phyloP scores from a whole-genome alignment of 2,329 filamentous ascomycete genomes.

The Graphilbum fragrans region DNA sequence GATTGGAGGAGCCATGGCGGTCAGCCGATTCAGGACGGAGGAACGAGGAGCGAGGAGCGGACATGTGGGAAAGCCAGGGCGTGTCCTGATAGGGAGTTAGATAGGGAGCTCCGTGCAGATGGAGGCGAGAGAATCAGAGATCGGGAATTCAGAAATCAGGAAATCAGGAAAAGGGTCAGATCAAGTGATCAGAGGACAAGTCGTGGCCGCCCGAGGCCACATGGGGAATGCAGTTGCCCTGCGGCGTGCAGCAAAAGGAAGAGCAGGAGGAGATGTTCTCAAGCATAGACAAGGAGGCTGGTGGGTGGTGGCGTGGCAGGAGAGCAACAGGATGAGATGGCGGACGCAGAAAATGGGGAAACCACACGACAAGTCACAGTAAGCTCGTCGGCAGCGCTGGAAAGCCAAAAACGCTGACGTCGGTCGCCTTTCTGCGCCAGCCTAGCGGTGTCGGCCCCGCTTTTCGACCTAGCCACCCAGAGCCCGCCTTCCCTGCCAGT shows the following conservation, averaged over 20 bases:
- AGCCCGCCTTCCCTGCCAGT: too few species aligned
- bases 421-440: neutral
- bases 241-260: too few species aligned
- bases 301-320: neutral
- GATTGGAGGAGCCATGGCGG: slow-evolving; percentile 17
- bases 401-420: neutral
- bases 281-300: too few species aligned
- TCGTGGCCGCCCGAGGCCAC: too few species aligned
- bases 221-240: too few species aligned
- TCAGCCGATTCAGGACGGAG: slow-evolving; percentile 13
- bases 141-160: neutral
- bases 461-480: too few species aligned
- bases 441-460: too few species aligned
- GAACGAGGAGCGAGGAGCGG: slow-evolving; percentile 26
- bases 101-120: neutral
- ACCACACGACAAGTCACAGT: too few species aligned
- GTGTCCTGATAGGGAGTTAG: slow-evolving; percentile 20
- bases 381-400: too few species aligned
- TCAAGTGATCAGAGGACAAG: too few species aligned
- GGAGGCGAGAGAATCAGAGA: neutral
- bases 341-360: too few species aligned
- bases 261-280: too few species aligned
- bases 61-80: slow-evolving; percentile 41
- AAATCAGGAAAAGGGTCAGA: neutral
- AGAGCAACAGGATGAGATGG: neutral